Evolutionary conservation across 2,329 filamentous ascomycete species (phyloP).

Genomic region (Escovopsis weberi): DNA sequence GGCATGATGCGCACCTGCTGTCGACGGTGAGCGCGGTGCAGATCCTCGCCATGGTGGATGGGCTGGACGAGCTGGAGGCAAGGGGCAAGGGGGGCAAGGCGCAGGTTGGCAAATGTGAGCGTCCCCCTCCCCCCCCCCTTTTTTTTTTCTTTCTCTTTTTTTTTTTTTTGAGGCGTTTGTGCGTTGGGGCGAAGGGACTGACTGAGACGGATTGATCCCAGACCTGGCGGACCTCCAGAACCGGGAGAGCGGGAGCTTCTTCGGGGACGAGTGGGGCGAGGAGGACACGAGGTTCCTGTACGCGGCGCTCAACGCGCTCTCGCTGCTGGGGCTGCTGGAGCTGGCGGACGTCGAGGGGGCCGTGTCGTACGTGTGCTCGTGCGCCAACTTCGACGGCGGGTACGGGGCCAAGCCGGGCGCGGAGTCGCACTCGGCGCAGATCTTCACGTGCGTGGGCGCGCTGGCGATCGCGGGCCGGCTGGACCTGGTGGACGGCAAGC

Average conservation of each 20-base stretch:
- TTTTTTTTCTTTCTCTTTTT: too few species aligned
- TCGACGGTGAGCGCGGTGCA: conserved; percentile 94
- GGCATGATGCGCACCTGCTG: conserved; percentile 90
- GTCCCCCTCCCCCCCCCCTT: background rate
- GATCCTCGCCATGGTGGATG: conserved; percentile 76
- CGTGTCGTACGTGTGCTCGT: conserved; percentile 63
- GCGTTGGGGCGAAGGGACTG: too few species aligned
- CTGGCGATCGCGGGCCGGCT: conserved; percentile 70
- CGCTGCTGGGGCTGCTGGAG: conserved; percentile 59
- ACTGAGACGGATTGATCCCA: conserved; percentile 12
- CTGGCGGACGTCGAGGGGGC: conserved; percentile 69
- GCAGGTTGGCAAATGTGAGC: conserved; percentile 67
- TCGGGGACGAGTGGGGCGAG: conserved; percentile 93
- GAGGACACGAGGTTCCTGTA: conserved; percentile 92
- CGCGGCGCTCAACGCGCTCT: conserved; percentile 76
- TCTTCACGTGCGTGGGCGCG: conserved; percentile 85
- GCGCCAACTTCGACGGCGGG: conserved; percentile 86
- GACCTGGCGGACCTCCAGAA: conserved; percentile 77
- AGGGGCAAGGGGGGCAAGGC: conserved; percentile 44
- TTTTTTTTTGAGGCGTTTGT: too few species aligned
- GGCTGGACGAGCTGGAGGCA: conserved; percentile 65
- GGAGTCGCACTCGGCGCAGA: conserved; percentile 89
- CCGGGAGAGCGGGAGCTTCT: conserved; percentile 67
- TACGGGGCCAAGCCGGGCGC: conserved; percentile 83
- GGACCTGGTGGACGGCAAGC: conserved; percentile 70